Conservation (phyloP, 495 filamentous ascomycete species). For the Massariosphaeria phaeospora region DNA sequence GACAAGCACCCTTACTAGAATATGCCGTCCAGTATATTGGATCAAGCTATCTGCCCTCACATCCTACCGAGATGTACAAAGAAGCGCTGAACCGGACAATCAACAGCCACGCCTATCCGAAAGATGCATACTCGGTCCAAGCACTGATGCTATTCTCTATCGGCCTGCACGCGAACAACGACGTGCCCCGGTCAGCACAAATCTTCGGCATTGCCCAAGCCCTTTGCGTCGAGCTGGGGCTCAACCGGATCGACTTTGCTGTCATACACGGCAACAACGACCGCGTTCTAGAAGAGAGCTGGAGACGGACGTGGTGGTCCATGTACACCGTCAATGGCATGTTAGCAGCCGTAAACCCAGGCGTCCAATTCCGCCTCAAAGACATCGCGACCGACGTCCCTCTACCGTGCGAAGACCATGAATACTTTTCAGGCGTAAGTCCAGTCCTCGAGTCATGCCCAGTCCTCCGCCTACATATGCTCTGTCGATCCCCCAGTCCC, state of each 20-base stretch:
- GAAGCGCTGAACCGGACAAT: slow-evolving; percentile 54
- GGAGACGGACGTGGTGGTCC: slow-evolving; percentile 90
- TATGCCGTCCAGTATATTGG: slow-evolving; percentile 68
- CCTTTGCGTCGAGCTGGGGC: slow-evolving; percentile 66
- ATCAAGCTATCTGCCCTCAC: slow-evolving; percentile 55
- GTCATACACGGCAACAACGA: slow-evolving; percentile 45
- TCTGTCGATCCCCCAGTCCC: not conserved
- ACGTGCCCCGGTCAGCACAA: slow-evolving; percentile 60
- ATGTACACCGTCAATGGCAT: slow-evolving; percentile 70
- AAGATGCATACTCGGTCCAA: slow-evolving; percentile 68
- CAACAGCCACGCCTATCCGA: slow-evolving; percentile 42
- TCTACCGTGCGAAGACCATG: slow-evolving; percentile 73
- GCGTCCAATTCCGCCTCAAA: slow-evolving; percentile 39
- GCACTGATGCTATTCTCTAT: slow-evolving; percentile 71
- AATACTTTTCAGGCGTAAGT: slow-evolving; percentile 47
- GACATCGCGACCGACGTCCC: slow-evolving; percentile 38
- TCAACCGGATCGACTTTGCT: slow-evolving; percentile 59
- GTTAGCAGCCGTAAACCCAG: slow-evolving; percentile 44
- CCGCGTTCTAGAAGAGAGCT: slow-evolving; percentile 63
- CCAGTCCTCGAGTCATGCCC: not conserved
- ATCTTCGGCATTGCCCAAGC: slow-evolving; percentile 64
- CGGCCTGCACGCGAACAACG: slow-evolving; percentile 68
- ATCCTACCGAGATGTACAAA: slow-evolving; percentile 47
- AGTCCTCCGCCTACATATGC: not conserved
- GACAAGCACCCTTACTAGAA: slow-evolving; percentile 44